A percentile compares a stretch with the other conserved stretches of the same genome.
Conservation (phyloP, 1,139 yeast genomes). For the Williopsis jadinii region DNA sequence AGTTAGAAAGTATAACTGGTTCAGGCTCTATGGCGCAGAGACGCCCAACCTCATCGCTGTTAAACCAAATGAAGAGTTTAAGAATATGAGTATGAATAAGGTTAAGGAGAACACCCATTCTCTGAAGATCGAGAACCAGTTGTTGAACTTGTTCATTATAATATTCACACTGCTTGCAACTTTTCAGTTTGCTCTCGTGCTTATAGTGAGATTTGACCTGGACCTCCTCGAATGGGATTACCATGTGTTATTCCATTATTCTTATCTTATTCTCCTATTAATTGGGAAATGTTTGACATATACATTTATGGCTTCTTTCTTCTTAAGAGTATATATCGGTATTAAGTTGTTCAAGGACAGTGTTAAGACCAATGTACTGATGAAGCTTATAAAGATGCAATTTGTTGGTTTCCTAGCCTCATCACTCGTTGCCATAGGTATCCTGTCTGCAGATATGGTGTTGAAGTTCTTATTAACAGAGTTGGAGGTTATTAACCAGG, state of each 20-base stretch:
- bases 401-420: constrained; percentile 17
- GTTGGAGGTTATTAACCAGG: constrained; percentile 6
- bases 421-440: constrained; percentile 4
- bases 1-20: constrained; percentile 8
- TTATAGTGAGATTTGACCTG: constrained; percentile 13
- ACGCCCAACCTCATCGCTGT: constrained; percentile 6
- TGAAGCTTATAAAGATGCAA: constrained; percentile 16
- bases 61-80: background rate
- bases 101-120: constrained; percentile 12
- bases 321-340: constrained; percentile 18
- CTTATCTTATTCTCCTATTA: constrained; percentile 10
- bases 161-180: constrained; percentile 12
- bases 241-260: constrained; percentile 10
- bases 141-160: constrained; percentile 16
- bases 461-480: constrained; percentile 5
- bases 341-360: constrained; percentile 11
- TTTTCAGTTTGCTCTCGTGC: constrained; percentile 14
- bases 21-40: constrained; percentile 13
- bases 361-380: constrained; percentile 12
- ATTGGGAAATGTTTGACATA: constrained; percentile 16
- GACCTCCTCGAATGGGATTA: constrained; percentile 5
- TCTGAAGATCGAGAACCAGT: constrained; percentile 15
- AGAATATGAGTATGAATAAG: constrained; percentile 8
- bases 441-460: constrained; percentile 6
- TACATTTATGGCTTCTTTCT: constrained; percentile 12